A percentile compares a stretch with the other conserved stretches of the same genome.
These are phyloP conservation scores for Syzygium oleosum DNA, from an alignment of 345 rosid genomes.

Conservation along the genomic window DNA sequence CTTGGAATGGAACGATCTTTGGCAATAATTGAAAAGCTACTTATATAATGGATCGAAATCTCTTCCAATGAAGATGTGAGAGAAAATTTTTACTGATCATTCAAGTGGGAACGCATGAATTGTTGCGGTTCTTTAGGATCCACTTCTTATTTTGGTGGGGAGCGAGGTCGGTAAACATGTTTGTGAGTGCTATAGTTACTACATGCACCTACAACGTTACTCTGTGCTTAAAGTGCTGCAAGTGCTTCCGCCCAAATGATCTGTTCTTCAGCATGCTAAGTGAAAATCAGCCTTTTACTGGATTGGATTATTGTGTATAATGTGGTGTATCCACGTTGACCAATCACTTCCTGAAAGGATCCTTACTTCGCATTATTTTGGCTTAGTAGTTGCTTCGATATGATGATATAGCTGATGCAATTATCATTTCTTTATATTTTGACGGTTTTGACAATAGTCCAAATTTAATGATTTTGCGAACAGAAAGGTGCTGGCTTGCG, in stretches of 20 bases:
- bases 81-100: neutral
- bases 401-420: neutral
- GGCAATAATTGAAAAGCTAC: neutral
- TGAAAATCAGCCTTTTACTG: neutral
- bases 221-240: neutral
- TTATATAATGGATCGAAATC: neutral
- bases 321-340: neutral
- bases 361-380: neutral
- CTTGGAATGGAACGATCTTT: neutral
- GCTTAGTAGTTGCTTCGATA: neutral
- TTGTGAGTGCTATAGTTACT: neutral
- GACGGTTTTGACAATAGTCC: neutral
- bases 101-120: neutral
- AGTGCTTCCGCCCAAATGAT: neutral
- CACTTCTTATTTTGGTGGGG: neutral
- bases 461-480: constrained; percentile 4
- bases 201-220: neutral
- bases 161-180: neutral
- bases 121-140: neutral
- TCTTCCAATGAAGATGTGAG: neutral
- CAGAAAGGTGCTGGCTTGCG: constrained; percentile 97
- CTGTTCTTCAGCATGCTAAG: neutral
- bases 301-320: neutral
- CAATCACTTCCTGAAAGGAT: too few relatives aligned
- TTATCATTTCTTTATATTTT: neutral